phyloP scores from a whole-genome alignment of 768 basidiomycete genomes.

The Phlebiopsis gigantea region DNA sequence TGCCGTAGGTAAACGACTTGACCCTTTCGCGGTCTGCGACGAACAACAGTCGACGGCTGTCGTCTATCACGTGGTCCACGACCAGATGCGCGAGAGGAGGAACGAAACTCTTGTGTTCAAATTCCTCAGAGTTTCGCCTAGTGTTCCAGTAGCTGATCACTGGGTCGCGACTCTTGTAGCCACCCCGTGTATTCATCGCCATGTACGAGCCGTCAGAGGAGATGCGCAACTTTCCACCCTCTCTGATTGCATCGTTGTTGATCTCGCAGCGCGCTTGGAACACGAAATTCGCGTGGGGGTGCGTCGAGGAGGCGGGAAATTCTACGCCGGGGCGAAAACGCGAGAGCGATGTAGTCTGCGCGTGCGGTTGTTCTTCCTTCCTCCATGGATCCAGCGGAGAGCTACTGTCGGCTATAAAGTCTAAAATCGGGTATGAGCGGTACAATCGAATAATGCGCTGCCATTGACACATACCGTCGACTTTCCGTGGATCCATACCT shows the following conservation, averaged over 20 bases:
- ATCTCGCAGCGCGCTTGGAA: conserved; percentile 33
- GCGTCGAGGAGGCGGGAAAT: conserved; percentile 15
- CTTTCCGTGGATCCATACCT: neutral
- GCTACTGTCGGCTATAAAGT: neutral
- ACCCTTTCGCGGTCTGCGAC: conserved; percentile 29
- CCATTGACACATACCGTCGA: neutral
- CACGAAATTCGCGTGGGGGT: conserved; percentile 23
- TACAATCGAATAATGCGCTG: neutral
- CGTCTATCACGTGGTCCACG: conserved; percentile 23
- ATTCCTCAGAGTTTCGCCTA: neutral
- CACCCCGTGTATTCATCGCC: neutral
- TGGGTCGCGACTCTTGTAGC: neutral
- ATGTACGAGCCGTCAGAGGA: neutral
- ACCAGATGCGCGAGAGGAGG: neutral
- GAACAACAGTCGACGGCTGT: conserved; percentile 31
- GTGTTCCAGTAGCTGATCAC: neutral
- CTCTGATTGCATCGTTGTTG: neutral
- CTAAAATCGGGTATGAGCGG: neutral
- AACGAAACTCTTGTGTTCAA: neutral
- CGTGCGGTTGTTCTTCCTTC: conserved; percentile 21
- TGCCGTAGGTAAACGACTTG: conserved; percentile 32
- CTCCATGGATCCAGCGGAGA: conserved; percentile 18
- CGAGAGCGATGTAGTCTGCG: conserved; percentile 26
- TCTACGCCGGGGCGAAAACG: conserved; percentile 27
- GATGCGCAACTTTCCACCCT: neutral